Percentiles rank a stretch among this genome's conserved stretches.
phyloP scores from a whole-genome alignment of 2,329 filamentous ascomycete species.

The Paecilomyces formosus region DNA sequence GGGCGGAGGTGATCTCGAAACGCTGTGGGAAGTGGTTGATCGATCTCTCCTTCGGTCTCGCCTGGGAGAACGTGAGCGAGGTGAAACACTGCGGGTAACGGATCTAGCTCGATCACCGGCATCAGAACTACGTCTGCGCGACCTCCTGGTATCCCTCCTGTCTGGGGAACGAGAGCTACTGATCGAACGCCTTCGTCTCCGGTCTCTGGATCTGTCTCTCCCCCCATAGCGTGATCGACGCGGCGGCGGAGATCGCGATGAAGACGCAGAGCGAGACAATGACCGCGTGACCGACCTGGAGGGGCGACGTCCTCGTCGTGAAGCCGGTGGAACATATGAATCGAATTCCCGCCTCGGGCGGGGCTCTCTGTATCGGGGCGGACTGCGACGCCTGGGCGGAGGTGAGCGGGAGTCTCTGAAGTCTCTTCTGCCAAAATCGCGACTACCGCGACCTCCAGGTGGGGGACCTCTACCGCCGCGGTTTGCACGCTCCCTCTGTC shows the following conservation, averaged over 20 bases:
- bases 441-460: conserved; percentile 23
- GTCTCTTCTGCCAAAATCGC: conserved; percentile 42
- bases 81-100: conserved; percentile 40
- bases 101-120: conserved; percentile 44
- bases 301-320: conserved; percentile 30
- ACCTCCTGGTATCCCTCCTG: conserved; percentile 25
- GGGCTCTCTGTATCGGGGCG: conserved; percentile 37
- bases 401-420: conserved; percentile 46
- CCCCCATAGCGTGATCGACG: conserved; percentile 19
- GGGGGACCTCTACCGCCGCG: conserved; percentile 25
- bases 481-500: conserved; percentile 46
- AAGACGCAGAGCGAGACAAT: conserved; percentile 20
- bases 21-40: conserved; percentile 32
- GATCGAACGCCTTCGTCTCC: conserved; percentile 23
- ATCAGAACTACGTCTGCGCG: conserved; percentile 29
- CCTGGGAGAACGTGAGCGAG: conserved; percentile 51
- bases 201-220: conserved; percentile 16
- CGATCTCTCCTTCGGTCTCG: conserved; percentile 34
- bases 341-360: conserved; percentile 47
- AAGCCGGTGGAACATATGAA: conserved; percentile 48
- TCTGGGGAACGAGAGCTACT: conserved; percentile 35
- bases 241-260: conserved; percentile 23
- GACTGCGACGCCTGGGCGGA: conserved; percentile 43
- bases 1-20: conserved; percentile 27
- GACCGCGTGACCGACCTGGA: conserved; percentile 25